Evolutionary conservation across 495 filamentous ascomycete species (phyloP).

Genomic region (Evernia prunastri): DNA sequence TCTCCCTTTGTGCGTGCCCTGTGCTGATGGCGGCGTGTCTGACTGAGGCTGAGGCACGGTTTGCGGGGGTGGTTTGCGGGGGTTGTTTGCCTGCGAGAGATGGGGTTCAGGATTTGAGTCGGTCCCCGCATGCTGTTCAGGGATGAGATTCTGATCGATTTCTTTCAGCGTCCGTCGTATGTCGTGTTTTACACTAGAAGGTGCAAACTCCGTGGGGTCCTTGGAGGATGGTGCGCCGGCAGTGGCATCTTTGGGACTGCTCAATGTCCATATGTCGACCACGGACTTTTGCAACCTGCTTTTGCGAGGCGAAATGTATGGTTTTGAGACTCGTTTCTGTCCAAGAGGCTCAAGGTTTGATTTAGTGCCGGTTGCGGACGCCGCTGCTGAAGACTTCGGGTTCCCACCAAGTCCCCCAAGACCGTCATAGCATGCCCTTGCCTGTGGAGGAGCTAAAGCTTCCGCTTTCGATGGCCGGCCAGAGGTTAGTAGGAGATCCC

Average conservation of each 20-base stretch:
- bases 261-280: constrained; percentile 27
- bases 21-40: not conserved
- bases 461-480: constrained; percentile 30
- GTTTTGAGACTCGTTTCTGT: constrained; percentile 3
- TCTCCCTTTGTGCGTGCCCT: not conserved
- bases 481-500: constrained; percentile 17
- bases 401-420: not conserved
- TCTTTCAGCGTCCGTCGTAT: constrained; percentile 25
- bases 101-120: not conserved
- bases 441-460: constrained; percentile 28
- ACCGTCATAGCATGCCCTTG: not conserved
- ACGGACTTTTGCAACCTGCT: constrained; percentile 24
- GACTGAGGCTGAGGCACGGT: not conserved
- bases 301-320: constrained; percentile 19
- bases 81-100: not conserved
- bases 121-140: constrained; percentile 6
- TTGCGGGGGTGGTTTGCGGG: not conserved
- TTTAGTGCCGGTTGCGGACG: constrained; percentile 30
- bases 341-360: constrained; percentile 30
- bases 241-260: constrained; percentile 16
- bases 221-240: not conserved
- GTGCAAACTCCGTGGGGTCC: constrained; percentile 17
- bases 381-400: constrained; percentile 36
- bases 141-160: constrained; percentile 24
- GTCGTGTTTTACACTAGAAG: constrained; percentile 22